Base-by-base conservation (phyloP, 805 yeast genomes). In the Nakazawaea populi region DNA sequence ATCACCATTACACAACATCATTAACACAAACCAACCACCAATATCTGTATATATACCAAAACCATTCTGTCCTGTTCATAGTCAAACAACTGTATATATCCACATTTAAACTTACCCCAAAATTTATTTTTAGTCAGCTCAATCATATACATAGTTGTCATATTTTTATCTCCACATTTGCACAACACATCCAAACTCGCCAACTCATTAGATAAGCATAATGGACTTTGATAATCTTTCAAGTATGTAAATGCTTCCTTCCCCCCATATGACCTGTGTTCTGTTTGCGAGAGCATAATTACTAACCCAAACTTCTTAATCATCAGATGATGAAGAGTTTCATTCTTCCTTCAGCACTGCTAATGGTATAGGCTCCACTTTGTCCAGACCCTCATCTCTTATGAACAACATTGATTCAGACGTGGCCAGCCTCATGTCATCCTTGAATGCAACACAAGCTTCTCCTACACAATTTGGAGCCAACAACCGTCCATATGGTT, bases 341-440 rank as follows among this genome's bases (percentile, higher is more conserved):
- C 48, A 46, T 28, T 46, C 54, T 8, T 51, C 51, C 7, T 47
- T 47, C 31, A 48, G 40, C 18, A 11, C 35, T 14, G 32, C 44
- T 27, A 18, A n/a, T 37, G 28, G 28, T 11, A 36, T 14, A 31
- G 32, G 32, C 38, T 37, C 46, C 47, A 44, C 40, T 44, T 44
- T 36, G 24, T 27, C 47, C 5, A 32, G 40, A 44, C 46, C 30
- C 18, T 31, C 38, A 35, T 34, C 12, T 32, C 42, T 44, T 41
- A 18, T 18, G 24, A 24, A 37, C 10, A 37, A 36, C 9, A 51
- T 47, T 18, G 49, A 47, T 46, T 40, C 63, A 29, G 69, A 66
- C 34, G 68, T 65, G 43, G 65, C 63, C 36, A 63, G 67, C 46
- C 61, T 66, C 39, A 66, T 67, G 44, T 66, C 71, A 1, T 57